A percentile compares a stretch with the other conserved stretches of the same genome.
Conservation (phyloP, 768 basidiomycete species). For the Lyophyllum semitale region DNA sequence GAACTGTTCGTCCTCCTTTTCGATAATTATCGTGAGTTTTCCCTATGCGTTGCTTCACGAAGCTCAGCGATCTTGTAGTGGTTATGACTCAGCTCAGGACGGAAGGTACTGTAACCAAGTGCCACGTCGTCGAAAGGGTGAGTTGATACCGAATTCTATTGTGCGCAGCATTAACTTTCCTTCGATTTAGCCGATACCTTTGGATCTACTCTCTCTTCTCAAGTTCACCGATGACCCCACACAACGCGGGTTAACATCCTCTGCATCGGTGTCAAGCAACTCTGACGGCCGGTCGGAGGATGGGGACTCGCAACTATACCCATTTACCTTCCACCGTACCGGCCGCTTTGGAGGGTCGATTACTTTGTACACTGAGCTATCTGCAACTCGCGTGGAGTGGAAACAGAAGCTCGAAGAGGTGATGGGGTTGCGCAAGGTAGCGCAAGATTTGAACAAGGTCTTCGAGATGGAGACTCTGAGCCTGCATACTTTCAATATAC, state of each 20-base stretch:
- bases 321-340: neutral
- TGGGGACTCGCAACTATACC: neutral
- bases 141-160: too few relatives aligned
- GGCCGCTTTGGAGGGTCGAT: neutral
- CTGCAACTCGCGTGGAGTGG: neutral
- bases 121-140: conserved; percentile 77
- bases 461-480: neutral
- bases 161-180: too few relatives aligned
- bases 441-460: neutral
- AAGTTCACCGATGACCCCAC: neutral
- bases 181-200: neutral
- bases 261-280: neutral
- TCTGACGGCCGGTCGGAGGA: neutral
- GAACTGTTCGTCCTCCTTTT: conserved; percentile 90
- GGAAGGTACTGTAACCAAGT: conserved; percentile 72
- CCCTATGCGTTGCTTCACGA: neutral
- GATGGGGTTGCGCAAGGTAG: neutral
- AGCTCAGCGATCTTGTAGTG: conserved; percentile 45
- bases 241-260: neutral
- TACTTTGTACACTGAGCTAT: neutral
- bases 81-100: conserved; percentile 83
- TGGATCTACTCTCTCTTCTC: neutral
- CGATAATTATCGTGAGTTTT: conserved; percentile 85
- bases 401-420: neutral
- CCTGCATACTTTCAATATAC: neutral